phyloP scores from a whole-genome alignment of 1,284 basidiomycete genomes.

The Ganoderma boninense region DNA sequence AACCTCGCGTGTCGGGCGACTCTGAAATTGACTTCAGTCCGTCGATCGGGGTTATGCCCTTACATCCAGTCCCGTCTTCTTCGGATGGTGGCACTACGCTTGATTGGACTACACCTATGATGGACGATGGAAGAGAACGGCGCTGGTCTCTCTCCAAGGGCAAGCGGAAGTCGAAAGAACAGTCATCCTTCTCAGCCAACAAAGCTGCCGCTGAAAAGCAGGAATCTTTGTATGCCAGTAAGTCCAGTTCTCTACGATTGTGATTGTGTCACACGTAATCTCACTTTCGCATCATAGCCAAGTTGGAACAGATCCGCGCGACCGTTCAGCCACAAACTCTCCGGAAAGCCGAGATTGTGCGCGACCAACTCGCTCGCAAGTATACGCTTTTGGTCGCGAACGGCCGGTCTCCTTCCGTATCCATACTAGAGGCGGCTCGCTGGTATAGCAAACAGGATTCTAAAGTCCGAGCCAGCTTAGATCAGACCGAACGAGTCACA shows the following conservation, averaged over 20 bases:
- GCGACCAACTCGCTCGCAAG: slow-evolving; percentile 69
- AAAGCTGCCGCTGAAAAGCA: slow-evolving; percentile 49
- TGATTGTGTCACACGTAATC: slow-evolving; percentile 37
- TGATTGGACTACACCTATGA: slow-evolving; percentile 66
- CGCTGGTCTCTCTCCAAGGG: slow-evolving; percentile 67
- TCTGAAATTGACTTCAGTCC: slow-evolving; percentile 77
- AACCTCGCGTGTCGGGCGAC: slow-evolving; percentile 37
- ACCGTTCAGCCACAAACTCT: slow-evolving; percentile 59
- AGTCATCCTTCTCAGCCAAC: slow-evolving; percentile 46
- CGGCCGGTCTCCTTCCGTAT: slow-evolving; percentile 46
- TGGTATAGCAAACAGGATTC: slow-evolving; percentile 65
- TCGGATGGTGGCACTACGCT: slow-evolving; percentile 71
- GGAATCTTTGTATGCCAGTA: slow-evolving; percentile 40
- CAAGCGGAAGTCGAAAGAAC: slow-evolving; percentile 69
- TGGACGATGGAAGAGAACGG: slow-evolving; percentile 67
- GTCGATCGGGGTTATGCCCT: slow-evolving; percentile 54
- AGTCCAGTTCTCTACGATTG: neutral
- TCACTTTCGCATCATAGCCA: slow-evolving; percentile 52
- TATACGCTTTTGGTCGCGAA: slow-evolving; percentile 61
- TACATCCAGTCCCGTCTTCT: slow-evolving; percentile 69
- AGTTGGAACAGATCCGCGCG: slow-evolving; percentile 59
- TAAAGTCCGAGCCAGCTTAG: slow-evolving; percentile 55
- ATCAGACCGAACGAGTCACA: slow-evolving; percentile 69
- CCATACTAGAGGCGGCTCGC: slow-evolving; percentile 57
- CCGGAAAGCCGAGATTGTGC: slow-evolving; percentile 71